Evolutionary conservation across 805 yeast genomes (phyloP).

Genomic region (Yarrowia sp.): DNA sequence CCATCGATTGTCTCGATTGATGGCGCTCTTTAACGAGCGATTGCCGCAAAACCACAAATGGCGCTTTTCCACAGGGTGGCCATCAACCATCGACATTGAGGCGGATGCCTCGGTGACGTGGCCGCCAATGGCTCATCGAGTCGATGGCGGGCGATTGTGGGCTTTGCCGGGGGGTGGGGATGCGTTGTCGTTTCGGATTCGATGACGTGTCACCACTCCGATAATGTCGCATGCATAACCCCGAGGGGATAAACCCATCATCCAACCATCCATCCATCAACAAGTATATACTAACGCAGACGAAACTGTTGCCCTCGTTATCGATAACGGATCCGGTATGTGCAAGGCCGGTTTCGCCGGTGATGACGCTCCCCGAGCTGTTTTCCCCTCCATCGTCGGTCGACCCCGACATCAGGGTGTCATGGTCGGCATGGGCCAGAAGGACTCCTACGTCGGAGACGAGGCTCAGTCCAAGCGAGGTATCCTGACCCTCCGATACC

Average conservation of each 20-base stretch:
- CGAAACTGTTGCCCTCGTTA: constrained; percentile 56
- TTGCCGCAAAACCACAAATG: background rate
- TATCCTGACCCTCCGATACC: constrained; percentile 97
- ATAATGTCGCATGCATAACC: constrained; percentile 19
- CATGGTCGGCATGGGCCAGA: constrained; percentile 99
- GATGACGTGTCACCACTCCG: constrained; percentile 21
- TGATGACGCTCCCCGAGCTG: constrained; percentile 99
- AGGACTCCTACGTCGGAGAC: constrained; percentile 99
- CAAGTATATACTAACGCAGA: constrained; percentile 30
- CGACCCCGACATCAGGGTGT: constrained; percentile 99
- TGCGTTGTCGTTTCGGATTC: background rate
- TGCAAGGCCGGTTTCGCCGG: constrained; percentile 99
- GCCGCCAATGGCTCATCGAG: background rate
- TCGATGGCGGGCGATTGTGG: background rate
- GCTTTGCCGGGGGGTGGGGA: background rate
- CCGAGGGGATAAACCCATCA: background rate
- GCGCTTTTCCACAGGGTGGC: background rate
- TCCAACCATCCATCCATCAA: background rate
- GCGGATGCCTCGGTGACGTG: too few species aligned
- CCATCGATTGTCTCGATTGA: constrained; percentile 1
- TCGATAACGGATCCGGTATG: constrained; percentile 99
- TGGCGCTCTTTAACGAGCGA: background rate
- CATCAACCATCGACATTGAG: background rate
- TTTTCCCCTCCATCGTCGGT: constrained; percentile 99
- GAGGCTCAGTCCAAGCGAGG: constrained; percentile 99